A percentile compares a stretch with the other conserved stretches of the same genome.
phyloP scores from a whole-genome alignment of 257 asterid species.

The Petunia axillaris region DNA sequence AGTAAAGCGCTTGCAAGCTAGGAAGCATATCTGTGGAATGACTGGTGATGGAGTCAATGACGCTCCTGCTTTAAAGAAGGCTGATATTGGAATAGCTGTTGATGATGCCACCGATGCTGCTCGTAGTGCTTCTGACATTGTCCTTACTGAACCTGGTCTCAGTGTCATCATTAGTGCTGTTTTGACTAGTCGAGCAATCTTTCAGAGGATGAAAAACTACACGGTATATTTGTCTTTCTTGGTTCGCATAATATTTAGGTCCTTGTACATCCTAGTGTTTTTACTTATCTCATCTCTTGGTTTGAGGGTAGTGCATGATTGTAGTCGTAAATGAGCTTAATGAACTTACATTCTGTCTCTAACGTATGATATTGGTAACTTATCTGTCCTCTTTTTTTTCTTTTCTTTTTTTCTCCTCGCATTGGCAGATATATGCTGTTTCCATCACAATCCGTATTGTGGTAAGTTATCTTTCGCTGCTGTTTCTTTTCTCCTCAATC shows the following conservation, averaged over 20 bases:
- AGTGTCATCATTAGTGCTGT: conserved; percentile 99
- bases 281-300: not conserved
- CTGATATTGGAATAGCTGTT: conserved; percentile 97
- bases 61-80: conserved; percentile 97
- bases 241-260: not conserved
- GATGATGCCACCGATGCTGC: conserved; percentile 99
- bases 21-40: conserved; percentile 98
- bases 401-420: not conserved
- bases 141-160: conserved; percentile 97
- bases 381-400: not conserved
- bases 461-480: conserved; percentile 51
- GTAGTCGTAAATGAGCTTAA: not conserved
- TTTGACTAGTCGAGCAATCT: conserved; percentile 93
- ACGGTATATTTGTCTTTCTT: conserved; percentile 54
- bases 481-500: conserved; percentile 13
- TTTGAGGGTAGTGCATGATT: not conserved
- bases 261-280: not conserved
- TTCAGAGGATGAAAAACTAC: conserved; percentile 97
- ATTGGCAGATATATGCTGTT: conserved; percentile 90
- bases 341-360: not conserved
- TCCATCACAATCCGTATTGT: conserved; percentile 98
- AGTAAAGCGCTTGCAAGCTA: conserved; percentile 95
- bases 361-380: not conserved
- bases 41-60: conserved; percentile 99
- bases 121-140: conserved; percentile 98